Evolutionary conservation across 2,329 filamentous ascomycete species (phyloP), one percentile per base, ranked within the genome.

Genomic region (Trichoderma aggressivum): DNA sequence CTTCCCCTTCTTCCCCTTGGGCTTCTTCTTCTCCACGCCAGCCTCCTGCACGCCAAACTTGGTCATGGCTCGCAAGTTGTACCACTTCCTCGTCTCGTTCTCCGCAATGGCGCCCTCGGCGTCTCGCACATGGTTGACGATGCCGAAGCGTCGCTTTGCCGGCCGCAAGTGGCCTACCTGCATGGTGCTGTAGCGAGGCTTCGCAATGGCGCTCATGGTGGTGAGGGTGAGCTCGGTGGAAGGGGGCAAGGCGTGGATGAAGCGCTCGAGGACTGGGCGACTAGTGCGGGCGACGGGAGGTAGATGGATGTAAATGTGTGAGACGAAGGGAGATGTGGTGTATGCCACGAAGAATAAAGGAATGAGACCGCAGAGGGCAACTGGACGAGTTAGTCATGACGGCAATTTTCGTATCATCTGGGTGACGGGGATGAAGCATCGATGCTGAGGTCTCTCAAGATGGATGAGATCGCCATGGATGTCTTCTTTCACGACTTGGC

Each of bases 321-420:
- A 89, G 8, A 95, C 92, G 77, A 92, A 92, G 3, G 93, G 91
- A 0, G 88, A 85, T 2, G 90, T 89, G 60, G 87, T 86, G 78
- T 89, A 91, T 43, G 86, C 84, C 26, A 93, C 85, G 76, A 90
- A 88, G 43, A 88, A 71, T 75, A 94, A 82, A 3, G 93, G 93
- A 10, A 92, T 80, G 47, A 90, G 78, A 75, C 91, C 89, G 73
- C 86, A 88, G 64, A 88, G 76, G 61, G 87, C 81, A 70, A 90
- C 89, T 91, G 74, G 47, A n/a, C 3, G 12, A 24, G 26, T 72
- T 32, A 53, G 59, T 14, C 21, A 16, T n/a, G 18, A 26, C 18
- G 3, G 4, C 7, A 18, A 16, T 21, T 16, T 24, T 12, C 5
- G 18, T n/a, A 32, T 47, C 11, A 28, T n/a, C 16, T n/a, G 26